phyloP scores from a whole-genome alignment of 1,284 basidiomycete genomes.

The Malassezia globosa region DNA sequence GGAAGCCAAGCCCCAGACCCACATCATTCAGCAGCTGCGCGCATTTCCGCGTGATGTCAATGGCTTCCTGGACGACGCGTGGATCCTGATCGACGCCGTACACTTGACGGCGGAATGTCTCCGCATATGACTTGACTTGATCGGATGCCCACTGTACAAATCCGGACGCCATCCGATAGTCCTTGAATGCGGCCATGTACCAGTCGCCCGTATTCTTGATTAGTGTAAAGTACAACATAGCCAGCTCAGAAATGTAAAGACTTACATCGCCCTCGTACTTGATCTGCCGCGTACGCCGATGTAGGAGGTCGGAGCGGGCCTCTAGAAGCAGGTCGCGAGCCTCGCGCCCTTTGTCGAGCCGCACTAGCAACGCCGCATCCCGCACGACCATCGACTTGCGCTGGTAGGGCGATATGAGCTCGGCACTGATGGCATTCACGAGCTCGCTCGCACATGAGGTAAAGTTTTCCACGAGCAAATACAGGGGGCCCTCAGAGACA shows the following conservation, averaged over 20 bases:
- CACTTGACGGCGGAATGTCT: slow-evolving; percentile 80
- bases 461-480: slow-evolving; percentile 20
- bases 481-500: slow-evolving; percentile 26
- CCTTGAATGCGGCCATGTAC: slow-evolving; percentile 90
- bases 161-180: slow-evolving; percentile 74
- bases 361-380: slow-evolving; percentile 62
- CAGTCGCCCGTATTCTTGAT: slow-evolving; percentile 94
- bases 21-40: slow-evolving; percentile 33
- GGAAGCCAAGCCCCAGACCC: slow-evolving; percentile 26
- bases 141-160: slow-evolving; percentile 89
- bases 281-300: slow-evolving; percentile 67
- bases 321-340: slow-evolving; percentile 73
- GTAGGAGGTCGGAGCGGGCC: slow-evolving; percentile 66
- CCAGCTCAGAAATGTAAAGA: slow-evolving; percentile 63
- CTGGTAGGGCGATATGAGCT: slow-evolving; percentile 63
- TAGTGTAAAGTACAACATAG: slow-evolving; percentile 71
- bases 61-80: slow-evolving; percentile 21
- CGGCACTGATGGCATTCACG: slow-evolving; percentile 60
- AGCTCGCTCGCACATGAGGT: slow-evolving; percentile 48
- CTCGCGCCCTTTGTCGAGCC: slow-evolving; percentile 64
- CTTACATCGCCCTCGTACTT: slow-evolving; percentile 81
- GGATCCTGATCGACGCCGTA: slow-evolving; percentile 52
- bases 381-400: slow-evolving; percentile 65
- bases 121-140: slow-evolving; percentile 71
- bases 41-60: slow-evolving; percentile 25